A percentile compares a stretch with the other conserved stretches of the same genome.
phyloP scores from a whole-genome alignment of 805 yeast species.

The Yarrowia sp. region DNA sequence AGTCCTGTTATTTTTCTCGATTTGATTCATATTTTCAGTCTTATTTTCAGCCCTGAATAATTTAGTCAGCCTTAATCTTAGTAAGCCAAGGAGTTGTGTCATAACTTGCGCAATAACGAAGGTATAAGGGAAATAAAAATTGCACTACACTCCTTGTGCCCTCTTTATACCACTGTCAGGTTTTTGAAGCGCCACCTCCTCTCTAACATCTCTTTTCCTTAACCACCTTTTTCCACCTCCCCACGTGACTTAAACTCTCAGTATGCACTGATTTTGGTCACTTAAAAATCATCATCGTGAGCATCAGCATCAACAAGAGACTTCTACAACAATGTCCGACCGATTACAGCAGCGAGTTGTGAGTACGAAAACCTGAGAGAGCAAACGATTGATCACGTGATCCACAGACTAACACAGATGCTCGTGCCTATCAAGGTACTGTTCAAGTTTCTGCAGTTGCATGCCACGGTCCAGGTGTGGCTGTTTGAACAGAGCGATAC shows the following conservation, averaged over 20 bases:
- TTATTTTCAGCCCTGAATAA: too few species aligned
- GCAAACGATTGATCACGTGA: slow-evolving; percentile 4
- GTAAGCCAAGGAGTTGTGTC: too few species aligned
- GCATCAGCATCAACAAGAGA: slow-evolving; percentile 16
- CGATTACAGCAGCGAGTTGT: slow-evolving; percentile 37
- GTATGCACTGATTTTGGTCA: slow-evolving; percentile 12
- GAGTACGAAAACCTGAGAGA: neutral
- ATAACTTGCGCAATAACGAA: too few species aligned
- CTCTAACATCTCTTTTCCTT: too few species aligned
- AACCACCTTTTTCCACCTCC: neutral
- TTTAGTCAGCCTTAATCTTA: too few species aligned
- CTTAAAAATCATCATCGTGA: slow-evolving; percentile 28
- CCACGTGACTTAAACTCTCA: slow-evolving; percentile 26
- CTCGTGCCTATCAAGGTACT: slow-evolving; percentile 93
- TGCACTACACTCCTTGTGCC: too few species aligned
- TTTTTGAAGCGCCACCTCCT: neutral
- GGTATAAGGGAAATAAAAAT: too few species aligned
- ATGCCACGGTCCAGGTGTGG: slow-evolving; percentile 83
- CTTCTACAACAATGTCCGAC: slow-evolving; percentile 18
- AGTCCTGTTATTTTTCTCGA: too few species aligned
- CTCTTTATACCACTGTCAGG: neutral
- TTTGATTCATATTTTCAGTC: too few species aligned
- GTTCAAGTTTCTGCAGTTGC: slow-evolving; percentile 85
- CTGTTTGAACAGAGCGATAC: slow-evolving; percentile 80
- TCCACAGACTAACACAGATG: slow-evolving; percentile 51